Evolutionary conservation across 257 asterid genomes (phyloP).

Genomic region (Solanum tacnaense): DNA sequence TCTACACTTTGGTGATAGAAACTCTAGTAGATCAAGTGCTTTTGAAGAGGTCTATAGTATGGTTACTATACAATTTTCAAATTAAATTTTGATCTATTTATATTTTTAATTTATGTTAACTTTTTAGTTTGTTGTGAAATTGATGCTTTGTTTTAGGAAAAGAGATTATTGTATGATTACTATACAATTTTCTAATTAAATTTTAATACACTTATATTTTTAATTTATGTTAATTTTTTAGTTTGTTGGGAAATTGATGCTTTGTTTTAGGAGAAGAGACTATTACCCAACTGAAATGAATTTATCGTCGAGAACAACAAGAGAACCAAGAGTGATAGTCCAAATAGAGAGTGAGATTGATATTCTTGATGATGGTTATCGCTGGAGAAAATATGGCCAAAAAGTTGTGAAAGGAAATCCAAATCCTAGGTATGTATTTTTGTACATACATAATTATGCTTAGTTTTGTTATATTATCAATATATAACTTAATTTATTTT

Average conservation of each 20-base stretch:
- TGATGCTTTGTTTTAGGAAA: slow-evolving; percentile 25
- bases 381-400: slow-evolving; percentile 84
- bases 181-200: neutral
- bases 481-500: neutral
- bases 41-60: neutral
- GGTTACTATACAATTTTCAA: neutral
- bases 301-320: slow-evolving; percentile 23
- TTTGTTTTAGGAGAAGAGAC: slow-evolving; percentile 12
- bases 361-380: slow-evolving; percentile 72
- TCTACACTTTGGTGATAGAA: neutral
- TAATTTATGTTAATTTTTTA: neutral
- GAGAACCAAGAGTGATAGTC: slow-evolving; percentile 58
- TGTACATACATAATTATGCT: neutral
- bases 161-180: neutral
- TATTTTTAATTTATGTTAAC: neutral
- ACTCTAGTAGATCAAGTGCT: neutral
- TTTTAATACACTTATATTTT: neutral
- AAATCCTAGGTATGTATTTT: slow-evolving; percentile 55
- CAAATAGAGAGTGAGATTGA: slow-evolving; percentile 57
- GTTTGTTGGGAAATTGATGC: neutral
- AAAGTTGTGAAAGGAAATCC: slow-evolving; percentile 82
- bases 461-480: neutral
- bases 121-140: neutral
- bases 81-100: neutral
- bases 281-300: slow-evolving; percentile 9